These are phyloP conservation scores for Atalantia buxifolia DNA, from an alignment of 345 rosid species.

Conservation along the genomic window DNA sequence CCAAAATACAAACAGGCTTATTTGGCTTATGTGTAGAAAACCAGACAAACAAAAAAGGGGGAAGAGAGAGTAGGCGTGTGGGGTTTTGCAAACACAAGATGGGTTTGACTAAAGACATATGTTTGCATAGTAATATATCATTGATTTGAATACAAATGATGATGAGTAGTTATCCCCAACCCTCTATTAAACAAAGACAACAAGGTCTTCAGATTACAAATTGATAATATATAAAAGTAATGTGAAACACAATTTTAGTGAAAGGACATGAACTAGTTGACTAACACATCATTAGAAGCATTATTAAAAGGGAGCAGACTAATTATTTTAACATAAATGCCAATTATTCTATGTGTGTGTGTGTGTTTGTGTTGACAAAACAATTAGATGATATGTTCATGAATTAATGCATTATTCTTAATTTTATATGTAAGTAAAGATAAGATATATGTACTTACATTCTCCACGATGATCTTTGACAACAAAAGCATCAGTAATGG, in stretches of 20 bases:
- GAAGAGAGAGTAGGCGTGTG: background rate
- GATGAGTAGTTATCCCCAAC: constrained; percentile 5
- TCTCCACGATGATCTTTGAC: constrained; percentile 98
- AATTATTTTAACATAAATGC: too few species aligned
- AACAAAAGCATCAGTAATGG: constrained; percentile 66
- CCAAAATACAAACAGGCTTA: too few species aligned
- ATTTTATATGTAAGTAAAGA: background rate
- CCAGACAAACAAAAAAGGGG: background rate
- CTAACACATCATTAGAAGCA: background rate
- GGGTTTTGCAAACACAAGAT: background rate
- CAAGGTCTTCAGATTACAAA: background rate
- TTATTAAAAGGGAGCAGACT: too few species aligned
- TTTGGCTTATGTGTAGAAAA: background rate
- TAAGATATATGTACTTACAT: constrained; percentile 45
- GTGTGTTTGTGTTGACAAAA: background rate
- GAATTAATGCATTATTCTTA: background rate
- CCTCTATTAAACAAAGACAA: background rate
- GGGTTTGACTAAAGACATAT: background rate
- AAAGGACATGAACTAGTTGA: background rate
- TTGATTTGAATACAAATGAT: background rate
- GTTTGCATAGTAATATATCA: background rate
- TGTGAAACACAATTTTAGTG: background rate
- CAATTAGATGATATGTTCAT: background rate
- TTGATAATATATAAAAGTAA: background rate
- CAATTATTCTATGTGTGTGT: too few species aligned